Evolutionary conservation across 176 grass and related monocot species (phyloP), one percentile per base, ranked within the genome.

Genomic region (Aegilops longissima): DNA sequence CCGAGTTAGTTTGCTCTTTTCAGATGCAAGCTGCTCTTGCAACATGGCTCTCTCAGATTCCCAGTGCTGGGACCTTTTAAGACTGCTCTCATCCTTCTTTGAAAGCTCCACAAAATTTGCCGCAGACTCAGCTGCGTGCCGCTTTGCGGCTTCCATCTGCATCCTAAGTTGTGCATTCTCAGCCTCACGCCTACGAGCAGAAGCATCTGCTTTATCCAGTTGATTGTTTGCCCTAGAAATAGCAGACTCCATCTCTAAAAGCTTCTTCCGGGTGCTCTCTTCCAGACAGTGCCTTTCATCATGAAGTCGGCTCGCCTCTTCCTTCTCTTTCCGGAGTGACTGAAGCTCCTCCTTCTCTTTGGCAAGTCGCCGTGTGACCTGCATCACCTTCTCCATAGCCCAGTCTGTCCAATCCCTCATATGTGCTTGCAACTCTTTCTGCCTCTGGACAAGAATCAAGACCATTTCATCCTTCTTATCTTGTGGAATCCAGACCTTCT

Each of bases 321-420:
- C 89, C 75, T 84, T 99, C 81, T 94, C 94, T 87, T 92, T 95
- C 45, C 94, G 86, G 39, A 96, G 90, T 33, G 82, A 82, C 70
- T 96, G 90, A 49, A 96, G 90, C 73, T 92, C 97, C 31, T 92
- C 90, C 73, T 92, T 99, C 67, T 99, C 97, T 66, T 94, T 99
- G 20, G 86, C 87, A 56, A 99, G 87, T 83, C 97, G 92, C 13
- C 87, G 88, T 3, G 97, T 83, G 3, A 95, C 97, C 79, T 96
- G 97, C 97, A 96, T 99, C 82, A 99, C 97, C 77, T 99, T 99
- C 65, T 94, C 85, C 77, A 96, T 94, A 66, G 97, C 97, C 97
- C 97, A 99, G 47, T 99, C 90, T 67, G 87, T 93, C 94, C 97
- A 99, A 78, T 93, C 89, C 78, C 84, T 87, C 87, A 93, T 90